Evolutionary conservation across 768 basidiomycete species (phyloP).

Genomic region (Mycena venus): DNA sequence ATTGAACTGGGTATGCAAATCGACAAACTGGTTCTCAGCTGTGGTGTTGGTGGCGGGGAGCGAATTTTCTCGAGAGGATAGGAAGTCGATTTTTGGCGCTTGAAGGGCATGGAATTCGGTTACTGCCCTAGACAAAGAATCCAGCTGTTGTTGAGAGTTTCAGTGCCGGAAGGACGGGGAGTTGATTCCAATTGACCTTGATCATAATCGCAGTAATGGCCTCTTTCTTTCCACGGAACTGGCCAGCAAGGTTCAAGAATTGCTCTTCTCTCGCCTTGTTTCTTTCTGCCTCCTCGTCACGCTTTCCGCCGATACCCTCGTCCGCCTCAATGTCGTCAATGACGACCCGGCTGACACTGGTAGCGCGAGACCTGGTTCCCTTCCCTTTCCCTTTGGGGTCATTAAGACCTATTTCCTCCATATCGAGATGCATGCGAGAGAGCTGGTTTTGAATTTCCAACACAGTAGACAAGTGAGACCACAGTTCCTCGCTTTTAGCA

Average conservation of each 20-base stretch:
- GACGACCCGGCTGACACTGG: conserved; percentile 33
- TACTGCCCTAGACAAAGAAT: conserved; percentile 66
- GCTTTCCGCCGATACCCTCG: conserved; percentile 62
- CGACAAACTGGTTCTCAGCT: background rate
- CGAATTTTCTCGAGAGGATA: conserved; percentile 46
- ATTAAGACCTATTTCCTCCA: conserved; percentile 74
- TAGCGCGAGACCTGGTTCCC: conserved; percentile 37
- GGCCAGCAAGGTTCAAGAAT: conserved; percentile 75
- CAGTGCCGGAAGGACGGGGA: conserved; percentile 2
- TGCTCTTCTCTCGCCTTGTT: conserved; percentile 73
- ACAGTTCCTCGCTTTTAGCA: conserved; percentile 64
- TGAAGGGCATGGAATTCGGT: conserved; percentile 65
- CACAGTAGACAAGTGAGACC: conserved; percentile 78
- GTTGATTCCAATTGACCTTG: conserved; percentile 62
- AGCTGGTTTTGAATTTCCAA: conserved; percentile 80
- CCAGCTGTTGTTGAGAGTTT: conserved; percentile 58
- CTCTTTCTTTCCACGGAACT: conserved; percentile 78
- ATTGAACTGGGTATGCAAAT: background rate
- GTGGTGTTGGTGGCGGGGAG: conserved; percentile 24
- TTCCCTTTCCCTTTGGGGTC: conserved; percentile 54
- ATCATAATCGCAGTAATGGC: conserved; percentile 80
- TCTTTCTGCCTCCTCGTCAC: conserved; percentile 68
- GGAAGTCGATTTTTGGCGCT: conserved; percentile 59
- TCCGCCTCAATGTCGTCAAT: conserved; percentile 60
- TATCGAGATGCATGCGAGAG: conserved; percentile 78